Conservation (phyloP, 345 rosid species). For the Trapa incisa region DNA sequence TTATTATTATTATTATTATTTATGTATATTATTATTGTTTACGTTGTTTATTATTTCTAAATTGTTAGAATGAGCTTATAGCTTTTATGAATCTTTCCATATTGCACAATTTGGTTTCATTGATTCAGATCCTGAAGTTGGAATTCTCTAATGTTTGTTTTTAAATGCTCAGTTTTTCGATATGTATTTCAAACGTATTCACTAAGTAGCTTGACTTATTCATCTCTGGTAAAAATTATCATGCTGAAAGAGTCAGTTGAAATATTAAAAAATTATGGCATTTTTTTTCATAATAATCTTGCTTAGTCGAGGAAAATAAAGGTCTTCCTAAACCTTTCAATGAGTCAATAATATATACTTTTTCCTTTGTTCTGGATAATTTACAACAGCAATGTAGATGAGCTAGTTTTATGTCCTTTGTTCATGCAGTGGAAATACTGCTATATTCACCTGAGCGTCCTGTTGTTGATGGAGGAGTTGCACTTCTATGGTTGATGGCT, state of each 20-base stretch:
- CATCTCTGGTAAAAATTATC: background rate
- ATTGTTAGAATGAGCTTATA: background rate
- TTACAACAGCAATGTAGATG: background rate
- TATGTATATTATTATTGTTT: background rate
- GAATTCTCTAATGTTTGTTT: background rate
- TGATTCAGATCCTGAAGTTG: background rate
- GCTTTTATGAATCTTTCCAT: background rate
- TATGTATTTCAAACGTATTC: background rate
- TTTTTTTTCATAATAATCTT: background rate
- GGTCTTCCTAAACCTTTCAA: too few relatives aligned
- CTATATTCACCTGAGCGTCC: slow-evolving; percentile 80
- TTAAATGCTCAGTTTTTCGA: background rate
- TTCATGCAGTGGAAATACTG: slow-evolving; percentile 63
- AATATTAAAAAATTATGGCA: background rate
- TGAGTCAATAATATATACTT: background rate
- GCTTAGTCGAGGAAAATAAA: background rate
- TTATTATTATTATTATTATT: background rate
- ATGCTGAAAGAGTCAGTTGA: background rate
- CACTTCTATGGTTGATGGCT: slow-evolving; percentile 79
- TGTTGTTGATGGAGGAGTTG: slow-evolving; percentile 47
- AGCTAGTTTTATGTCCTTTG: background rate
- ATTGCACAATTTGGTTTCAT: background rate
- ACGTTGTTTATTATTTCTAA: background rate
- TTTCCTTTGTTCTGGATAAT: background rate
- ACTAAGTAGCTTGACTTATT: background rate